Conservation (phyloP, 306 rosid genomes). For the Trifolium pratense region DNA sequence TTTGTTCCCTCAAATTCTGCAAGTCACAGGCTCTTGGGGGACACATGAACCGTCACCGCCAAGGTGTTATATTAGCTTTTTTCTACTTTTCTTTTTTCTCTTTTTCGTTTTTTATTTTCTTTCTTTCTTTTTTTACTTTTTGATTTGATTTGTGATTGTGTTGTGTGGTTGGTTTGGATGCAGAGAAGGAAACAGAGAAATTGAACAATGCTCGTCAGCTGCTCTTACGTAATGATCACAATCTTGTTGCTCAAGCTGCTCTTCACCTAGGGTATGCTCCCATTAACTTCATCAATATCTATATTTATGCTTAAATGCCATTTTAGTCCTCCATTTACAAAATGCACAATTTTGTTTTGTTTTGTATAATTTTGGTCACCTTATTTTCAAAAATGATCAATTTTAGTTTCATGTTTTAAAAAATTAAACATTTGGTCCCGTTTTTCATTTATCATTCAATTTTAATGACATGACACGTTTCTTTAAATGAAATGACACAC, state of each 20-base stretch:
- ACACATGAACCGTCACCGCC: conserved; percentile 99
- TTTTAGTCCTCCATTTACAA: too few relatives aligned
- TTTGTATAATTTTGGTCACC: too few relatives aligned
- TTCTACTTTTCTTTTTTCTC: conserved; percentile 11
- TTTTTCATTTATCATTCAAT: too few relatives aligned
- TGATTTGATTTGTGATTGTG: not conserved
- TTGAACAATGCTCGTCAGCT: conserved; percentile 28
- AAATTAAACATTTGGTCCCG: too few relatives aligned
- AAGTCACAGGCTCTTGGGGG: conserved; percentile 99
- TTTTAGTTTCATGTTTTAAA: too few relatives aligned
- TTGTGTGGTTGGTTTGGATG: not conserved
- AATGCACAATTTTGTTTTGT: too few relatives aligned
- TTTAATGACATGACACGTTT: too few relatives aligned
- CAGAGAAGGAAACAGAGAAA: conserved; percentile 19
- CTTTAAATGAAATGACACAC: too few relatives aligned
- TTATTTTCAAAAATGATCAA: too few relatives aligned
- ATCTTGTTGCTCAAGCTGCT: conserved; percentile 23
- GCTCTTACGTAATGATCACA: conserved; percentile 24
- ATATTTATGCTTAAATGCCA: too few relatives aligned
- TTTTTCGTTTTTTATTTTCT: too few relatives aligned
- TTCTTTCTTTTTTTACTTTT: not conserved
- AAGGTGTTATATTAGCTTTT: conserved; percentile 62
- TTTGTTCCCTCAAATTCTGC: conserved; percentile 99
- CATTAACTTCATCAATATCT: too few relatives aligned
- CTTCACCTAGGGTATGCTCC: conserved; percentile 17